Evolutionary conservation across 495 filamentous ascomycete genomes (phyloP), one percentile per base, ranked within the genome.

Genomic region (Aspergillus bridgeri): DNA sequence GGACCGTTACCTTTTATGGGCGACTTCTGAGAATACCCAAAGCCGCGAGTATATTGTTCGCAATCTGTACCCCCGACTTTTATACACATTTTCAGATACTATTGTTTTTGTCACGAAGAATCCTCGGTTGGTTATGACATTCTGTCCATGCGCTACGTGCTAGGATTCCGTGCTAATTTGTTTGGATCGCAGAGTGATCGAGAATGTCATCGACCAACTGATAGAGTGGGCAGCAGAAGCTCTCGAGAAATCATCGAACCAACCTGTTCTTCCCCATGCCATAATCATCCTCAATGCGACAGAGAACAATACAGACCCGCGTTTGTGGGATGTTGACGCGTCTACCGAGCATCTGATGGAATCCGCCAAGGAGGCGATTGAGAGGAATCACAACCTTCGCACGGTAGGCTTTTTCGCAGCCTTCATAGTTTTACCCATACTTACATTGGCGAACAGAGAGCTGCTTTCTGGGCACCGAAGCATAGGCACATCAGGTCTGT

Each of bases 101-200:
- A 68, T 83, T 17, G 77, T 81, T 1, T 84, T 83, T 64, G 79
- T n/a, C n/a, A n/a, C n/a, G n/a, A n/a, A n/a, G n/a, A n/a, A n/a
- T n/a, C n/a, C n/a, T n/a, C n/a, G n/a, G n/a, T n/a, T n/a, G n/a
- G n/a, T n/a, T n/a, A n/a, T n/a, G n/a, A n/a, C n/a, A n/a, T n/a
- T n/a, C n/a, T n/a, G n/a, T n/a, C n/a, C n/a, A n/a, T n/a, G n/a
- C n/a, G n/a, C n/a, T n/a, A n/a, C n/a, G n/a, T n/a, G n/a, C n/a
- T n/a, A n/a, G n/a, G n/a, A n/a, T n/a, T n/a, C n/a, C n/a, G n/a
- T n/a, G n/a, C n/a, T n/a, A n/a, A n/a, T n/a, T n/a, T n/a, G n/a
- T n/a, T n/a, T n/a, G n/a, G n/a, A n/a, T n/a, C n/a, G n/a, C 48
- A 50, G 48, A 50, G 48, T 50, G 3, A 22, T 50, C 5, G 48